Percentiles rank a stretch among this genome's conserved stretches.
These are phyloP conservation scores for Aureobasidium leucospermi DNA, from an alignment of 2,329 filamentous ascomycete genomes.

Conservation along the genomic window DNA sequence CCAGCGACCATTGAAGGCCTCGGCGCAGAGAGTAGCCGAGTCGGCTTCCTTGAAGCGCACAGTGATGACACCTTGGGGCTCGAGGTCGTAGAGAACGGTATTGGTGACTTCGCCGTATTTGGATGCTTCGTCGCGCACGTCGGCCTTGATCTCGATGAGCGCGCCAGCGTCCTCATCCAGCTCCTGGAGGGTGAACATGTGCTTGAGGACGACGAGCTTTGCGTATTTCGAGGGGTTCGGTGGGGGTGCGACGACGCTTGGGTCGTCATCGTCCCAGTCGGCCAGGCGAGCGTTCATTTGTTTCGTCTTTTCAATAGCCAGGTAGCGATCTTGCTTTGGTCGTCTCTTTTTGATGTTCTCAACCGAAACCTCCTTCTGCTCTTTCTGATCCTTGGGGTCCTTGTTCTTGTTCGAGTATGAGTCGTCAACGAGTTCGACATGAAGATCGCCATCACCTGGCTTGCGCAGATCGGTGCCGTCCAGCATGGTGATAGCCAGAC, in stretches of 20 bases:
- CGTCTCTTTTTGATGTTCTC: constrained; percentile 41
- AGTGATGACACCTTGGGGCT: constrained; percentile 74
- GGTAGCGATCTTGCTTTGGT: constrained; percentile 65
- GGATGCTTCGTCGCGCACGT: constrained; percentile 81
- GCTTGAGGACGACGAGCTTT: constrained; percentile 77
- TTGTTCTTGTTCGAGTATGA: constrained; percentile 61
- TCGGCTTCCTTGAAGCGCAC: constrained; percentile 71
- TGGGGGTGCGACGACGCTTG: constrained; percentile 44
- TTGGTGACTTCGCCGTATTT: constrained; percentile 86
- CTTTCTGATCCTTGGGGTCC: constrained; percentile 59
- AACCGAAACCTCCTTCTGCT: constrained; percentile 56
- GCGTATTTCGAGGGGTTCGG: constrained; percentile 56
- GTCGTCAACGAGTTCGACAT: constrained; percentile 75
- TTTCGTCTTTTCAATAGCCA: constrained; percentile 85
- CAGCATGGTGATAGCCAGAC: constrained; percentile 71
- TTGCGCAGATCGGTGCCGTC: constrained; percentile 78
- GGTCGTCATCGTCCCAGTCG: constrained; percentile 91
- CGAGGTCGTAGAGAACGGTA: constrained; percentile 81
- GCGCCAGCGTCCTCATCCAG: constrained; percentile 77
- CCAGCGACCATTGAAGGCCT: constrained; percentile 65
- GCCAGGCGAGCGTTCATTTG: constrained; percentile 79
- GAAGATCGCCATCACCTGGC: constrained; percentile 58
- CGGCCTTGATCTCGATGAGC: constrained; percentile 86
- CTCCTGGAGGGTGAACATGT: constrained; percentile 87
- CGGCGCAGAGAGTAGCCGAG: constrained; percentile 64